Conservation (phyloP, 2,329 filamentous ascomycete genomes). For the Exophiala dermatitidis region DNA sequence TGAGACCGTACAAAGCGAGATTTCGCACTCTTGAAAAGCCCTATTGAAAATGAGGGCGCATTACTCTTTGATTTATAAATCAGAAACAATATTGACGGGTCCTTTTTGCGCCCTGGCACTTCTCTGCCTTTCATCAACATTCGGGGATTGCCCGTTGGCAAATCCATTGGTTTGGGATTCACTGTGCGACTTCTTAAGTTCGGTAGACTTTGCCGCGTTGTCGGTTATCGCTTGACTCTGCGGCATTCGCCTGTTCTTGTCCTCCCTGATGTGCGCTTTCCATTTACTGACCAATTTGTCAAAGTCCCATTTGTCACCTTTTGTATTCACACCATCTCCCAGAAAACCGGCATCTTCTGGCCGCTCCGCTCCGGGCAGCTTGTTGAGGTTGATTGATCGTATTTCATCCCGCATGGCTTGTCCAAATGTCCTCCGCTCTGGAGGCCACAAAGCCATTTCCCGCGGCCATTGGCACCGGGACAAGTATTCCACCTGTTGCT, state of each 20-base stretch:
- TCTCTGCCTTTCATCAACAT: constrained; percentile 11
- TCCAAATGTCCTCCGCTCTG: constrained; percentile 37
- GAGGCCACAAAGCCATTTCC: constrained; percentile 44
- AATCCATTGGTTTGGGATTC: constrained; percentile 14
- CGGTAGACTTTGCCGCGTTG: constrained; percentile 3
- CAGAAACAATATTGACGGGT: constrained; percentile 22
- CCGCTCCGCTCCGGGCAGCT: constrained; percentile 5
- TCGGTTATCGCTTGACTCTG: not conserved
- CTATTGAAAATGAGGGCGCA: not conserved
- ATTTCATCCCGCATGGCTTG: constrained; percentile 23
- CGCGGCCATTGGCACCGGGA: constrained; percentile 44
- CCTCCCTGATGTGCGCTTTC: constrained; percentile 39
- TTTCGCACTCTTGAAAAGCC: not conserved
- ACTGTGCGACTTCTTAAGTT: constrained; percentile 14
- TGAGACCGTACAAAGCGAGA: not conserved
- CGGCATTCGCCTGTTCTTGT: constrained; percentile 20
- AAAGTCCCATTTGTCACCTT: constrained; percentile 40
- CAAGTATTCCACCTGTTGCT: constrained; percentile 41
- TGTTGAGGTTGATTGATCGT: constrained; percentile 20
- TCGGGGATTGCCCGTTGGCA: constrained; percentile 13
- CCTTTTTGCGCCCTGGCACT: constrained; percentile 16
- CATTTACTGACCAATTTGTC: constrained; percentile 44
- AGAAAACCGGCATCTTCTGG: constrained; percentile 5
- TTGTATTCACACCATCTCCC: constrained; percentile 14
- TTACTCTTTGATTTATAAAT: constrained; percentile 6